These are phyloP conservation scores for Juglanconis sp. DNA, from an alignment of 2,329 filamentous ascomycete genomes.

Conservation along the genomic window DNA sequence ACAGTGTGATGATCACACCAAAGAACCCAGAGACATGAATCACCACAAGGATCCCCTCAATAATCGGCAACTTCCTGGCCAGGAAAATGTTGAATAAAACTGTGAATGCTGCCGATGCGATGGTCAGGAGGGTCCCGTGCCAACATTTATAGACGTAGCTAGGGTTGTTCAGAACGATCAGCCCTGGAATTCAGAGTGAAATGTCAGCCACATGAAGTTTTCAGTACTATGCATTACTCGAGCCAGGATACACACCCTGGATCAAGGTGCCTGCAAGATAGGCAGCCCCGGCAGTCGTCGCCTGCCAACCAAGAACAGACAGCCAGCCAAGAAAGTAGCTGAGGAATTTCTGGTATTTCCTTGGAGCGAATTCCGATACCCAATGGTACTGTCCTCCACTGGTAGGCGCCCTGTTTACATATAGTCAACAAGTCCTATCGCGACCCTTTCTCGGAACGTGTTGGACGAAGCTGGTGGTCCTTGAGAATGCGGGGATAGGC, in stretches of 20 bases:
- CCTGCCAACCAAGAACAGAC: conserved; percentile 43
- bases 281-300: not conserved
- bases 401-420: conserved; percentile 27
- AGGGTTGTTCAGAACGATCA: not conserved
- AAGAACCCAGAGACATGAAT: conserved; percentile 44
- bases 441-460: not conserved
- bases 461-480: too few relatives aligned
- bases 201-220: not conserved
- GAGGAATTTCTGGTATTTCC: conserved; percentile 46
- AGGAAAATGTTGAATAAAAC: conserved; percentile 43
- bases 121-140: not conserved
- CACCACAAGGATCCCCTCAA: conserved; percentile 41
- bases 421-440: too few relatives aligned
- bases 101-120: conserved; percentile 25
- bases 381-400: conserved; percentile 42
- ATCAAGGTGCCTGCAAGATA: not conserved
- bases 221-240: not conserved
- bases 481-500: too few relatives aligned
- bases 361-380: conserved; percentile 52
- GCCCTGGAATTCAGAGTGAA: conserved; percentile 23
- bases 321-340: conserved; percentile 51
- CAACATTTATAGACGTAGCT: not conserved
- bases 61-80: conserved; percentile 34
- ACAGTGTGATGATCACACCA: conserved; percentile 37
- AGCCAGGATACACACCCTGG: not conserved